Evolutionary conservation across 2,329 filamentous ascomycete genomes (phyloP).

Genomic region (Aspergillus luchuensis): DNA sequence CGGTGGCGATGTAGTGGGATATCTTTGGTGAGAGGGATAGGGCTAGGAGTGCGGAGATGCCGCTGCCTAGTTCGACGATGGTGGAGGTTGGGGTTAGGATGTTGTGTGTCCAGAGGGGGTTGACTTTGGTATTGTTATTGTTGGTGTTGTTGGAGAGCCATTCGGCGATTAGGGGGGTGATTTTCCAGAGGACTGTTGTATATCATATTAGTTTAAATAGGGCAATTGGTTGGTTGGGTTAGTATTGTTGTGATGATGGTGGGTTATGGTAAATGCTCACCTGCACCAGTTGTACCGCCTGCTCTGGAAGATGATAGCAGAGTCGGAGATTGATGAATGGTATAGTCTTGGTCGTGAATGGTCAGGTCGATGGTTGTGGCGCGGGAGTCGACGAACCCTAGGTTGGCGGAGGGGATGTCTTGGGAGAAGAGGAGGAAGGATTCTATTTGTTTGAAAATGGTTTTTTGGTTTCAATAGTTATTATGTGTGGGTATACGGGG

Average conservation of each 20-base stretch:
- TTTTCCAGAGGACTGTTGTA: constrained; percentile 78
- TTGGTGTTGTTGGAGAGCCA: constrained; percentile 65
- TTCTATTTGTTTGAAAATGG: constrained; percentile 56
- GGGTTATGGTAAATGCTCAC: constrained; percentile 37
- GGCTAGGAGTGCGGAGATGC: constrained; percentile 78
- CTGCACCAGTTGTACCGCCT: constrained; percentile 73
- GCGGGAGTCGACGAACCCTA: constrained; percentile 81
- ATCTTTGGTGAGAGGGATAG: constrained; percentile 66
- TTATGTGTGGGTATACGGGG: background rate
- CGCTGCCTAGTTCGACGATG: constrained; percentile 83
- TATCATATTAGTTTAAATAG: background rate
- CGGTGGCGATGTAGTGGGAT: constrained; percentile 72
- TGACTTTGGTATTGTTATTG: constrained; percentile 41
- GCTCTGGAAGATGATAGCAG: constrained; percentile 75
- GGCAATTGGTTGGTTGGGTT: background rate
- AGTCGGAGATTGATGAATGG: constrained; percentile 79
- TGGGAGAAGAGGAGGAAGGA: constrained; percentile 85
- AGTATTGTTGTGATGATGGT: constrained; percentile 7
- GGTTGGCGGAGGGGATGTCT: constrained; percentile 69
- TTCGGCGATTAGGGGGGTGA: constrained; percentile 77
- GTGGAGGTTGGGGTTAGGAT: constrained; percentile 59
- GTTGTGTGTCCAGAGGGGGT: constrained; percentile 61
- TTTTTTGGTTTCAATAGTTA: background rate
- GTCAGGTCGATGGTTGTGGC: constrained; percentile 66
- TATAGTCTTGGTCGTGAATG: constrained; percentile 69